phyloP scores from a whole-genome alignment of 768 basidiomycete species.

The Lactarius akahatsu region DNA sequence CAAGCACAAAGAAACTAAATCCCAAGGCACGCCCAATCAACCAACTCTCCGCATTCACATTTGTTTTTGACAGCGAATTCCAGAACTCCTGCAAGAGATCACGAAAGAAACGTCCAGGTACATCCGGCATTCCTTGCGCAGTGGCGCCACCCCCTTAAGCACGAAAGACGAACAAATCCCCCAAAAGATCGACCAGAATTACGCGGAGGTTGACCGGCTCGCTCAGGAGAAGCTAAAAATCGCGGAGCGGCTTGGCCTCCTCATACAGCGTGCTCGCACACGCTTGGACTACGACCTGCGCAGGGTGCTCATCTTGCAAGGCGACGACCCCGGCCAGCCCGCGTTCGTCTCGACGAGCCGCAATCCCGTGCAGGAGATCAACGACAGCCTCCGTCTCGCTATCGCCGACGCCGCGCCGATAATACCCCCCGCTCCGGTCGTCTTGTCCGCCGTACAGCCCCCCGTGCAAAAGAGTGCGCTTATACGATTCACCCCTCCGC shows the following conservation, averaged over 20 bases:
- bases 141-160: conserved; percentile 27
- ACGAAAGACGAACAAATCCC: conserved; percentile 42
- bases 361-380: conserved; percentile 42
- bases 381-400: conserved; percentile 27
- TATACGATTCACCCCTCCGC: neutral
- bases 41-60: neutral
- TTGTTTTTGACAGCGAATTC: neutral
- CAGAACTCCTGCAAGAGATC: conserved; percentile 47
- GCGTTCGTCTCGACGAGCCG: conserved; percentile 33
- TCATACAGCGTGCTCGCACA: conserved; percentile 47
- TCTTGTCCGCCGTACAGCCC: conserved; percentile 12
- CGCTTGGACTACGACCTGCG: conserved; percentile 49
- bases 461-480: conserved; percentile 25
- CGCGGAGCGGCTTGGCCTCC: conserved; percentile 44
- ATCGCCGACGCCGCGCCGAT: conserved; percentile 26
- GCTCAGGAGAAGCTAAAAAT: conserved; percentile 46
- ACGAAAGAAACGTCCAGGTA: conserved; percentile 45
- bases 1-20: conserved; percentile 43
- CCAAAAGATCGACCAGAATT: conserved; percentile 36
- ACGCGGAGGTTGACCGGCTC: conserved; percentile 37
- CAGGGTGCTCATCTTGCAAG: conserved; percentile 45
- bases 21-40: conserved; percentile 38
- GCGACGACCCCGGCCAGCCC: conserved; percentile 41
- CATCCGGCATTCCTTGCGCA: conserved; percentile 44
- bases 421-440: conserved; percentile 18